Evolutionary conservation across 1,284 basidiomycete genomes (phyloP).

Genomic region (Pseudomicrostroma phylloplanum): DNA sequence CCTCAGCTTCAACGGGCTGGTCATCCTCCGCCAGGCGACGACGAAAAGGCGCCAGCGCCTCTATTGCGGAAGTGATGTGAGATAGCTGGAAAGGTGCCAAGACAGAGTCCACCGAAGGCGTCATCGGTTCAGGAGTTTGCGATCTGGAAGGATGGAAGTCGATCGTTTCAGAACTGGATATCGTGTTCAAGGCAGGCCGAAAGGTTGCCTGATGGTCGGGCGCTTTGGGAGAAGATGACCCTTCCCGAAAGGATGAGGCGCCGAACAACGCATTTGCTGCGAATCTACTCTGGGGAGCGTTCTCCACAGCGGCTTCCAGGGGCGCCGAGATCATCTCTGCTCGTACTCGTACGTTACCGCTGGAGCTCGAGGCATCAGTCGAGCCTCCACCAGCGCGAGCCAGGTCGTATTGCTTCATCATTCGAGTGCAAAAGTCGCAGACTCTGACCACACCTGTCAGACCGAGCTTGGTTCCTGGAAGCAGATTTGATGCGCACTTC

Average conservation of each 20-base stretch:
- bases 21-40: too few relatives aligned
- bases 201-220: too few relatives aligned
- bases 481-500: slow-evolving; percentile 85
- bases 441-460: slow-evolving; percentile 65
- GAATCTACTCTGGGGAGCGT: slow-evolving; percentile 35
- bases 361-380: background rate
- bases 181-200: too few relatives aligned
- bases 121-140: too few relatives aligned
- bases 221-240: too few relatives aligned
- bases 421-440: slow-evolving; percentile 87
- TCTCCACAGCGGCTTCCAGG: slow-evolving; percentile 43
- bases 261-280: slow-evolving; percentile 29
- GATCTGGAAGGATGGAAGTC: too few relatives aligned
- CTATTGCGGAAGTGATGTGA: too few relatives aligned
- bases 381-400: background rate
- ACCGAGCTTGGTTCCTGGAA: slow-evolving; percentile 78
- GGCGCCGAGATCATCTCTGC: slow-evolving; percentile 49
- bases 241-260: background rate
- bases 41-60: too few relatives aligned
- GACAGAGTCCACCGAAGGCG: too few relatives aligned
- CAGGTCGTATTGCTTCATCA: slow-evolving; percentile 64
- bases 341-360: background rate
- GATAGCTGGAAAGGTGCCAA: too few relatives aligned
- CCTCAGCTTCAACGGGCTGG: too few relatives aligned
- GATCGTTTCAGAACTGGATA: too few relatives aligned